These are phyloP conservation scores for Gypsophila paniculata DNA, from an alignment of 179 eudicot genomes.

Conservation along the genomic window DNA sequence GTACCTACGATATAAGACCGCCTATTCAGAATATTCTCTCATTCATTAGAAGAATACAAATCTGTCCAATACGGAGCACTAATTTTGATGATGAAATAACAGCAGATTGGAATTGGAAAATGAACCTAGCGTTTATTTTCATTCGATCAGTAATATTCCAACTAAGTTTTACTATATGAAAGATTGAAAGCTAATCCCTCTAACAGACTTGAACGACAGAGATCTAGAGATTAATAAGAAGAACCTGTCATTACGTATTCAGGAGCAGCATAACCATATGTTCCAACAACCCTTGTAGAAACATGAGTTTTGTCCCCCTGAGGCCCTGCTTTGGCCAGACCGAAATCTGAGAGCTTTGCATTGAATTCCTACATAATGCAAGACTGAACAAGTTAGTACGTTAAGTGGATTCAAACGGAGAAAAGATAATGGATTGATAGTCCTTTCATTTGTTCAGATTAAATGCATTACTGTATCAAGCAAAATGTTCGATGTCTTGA, in stretches of 20 bases:
- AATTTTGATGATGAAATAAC: neutral
- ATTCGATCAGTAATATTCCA: neutral
- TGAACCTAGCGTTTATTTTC: neutral
- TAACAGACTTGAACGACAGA: neutral
- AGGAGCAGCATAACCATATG: constrained; percentile 52
- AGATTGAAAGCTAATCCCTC: neutral
- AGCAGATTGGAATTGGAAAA: neutral
- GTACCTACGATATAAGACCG: neutral
- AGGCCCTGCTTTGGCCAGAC: constrained; percentile 52
- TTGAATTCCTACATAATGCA: constrained; percentile 40
- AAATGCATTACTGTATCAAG: constrained; percentile 35
- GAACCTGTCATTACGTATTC: constrained; percentile 51
- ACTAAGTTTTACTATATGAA: neutral
- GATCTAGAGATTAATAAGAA: neutral
- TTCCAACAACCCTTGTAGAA: constrained; percentile 47
- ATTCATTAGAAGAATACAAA: neutral
- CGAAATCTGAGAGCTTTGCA: constrained; percentile 52
- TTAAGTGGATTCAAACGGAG: too few relatives aligned
- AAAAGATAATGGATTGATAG: neutral
- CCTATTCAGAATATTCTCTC: neutral
- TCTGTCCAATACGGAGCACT: neutral
- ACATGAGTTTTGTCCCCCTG: constrained; percentile 53
- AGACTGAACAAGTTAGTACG: neutral
- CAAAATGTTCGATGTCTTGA: constrained; percentile 44
- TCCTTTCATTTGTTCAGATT: neutral